Conservation (phyloP, 2,329 filamentous ascomycete genomes). For the Macrophomina phaseolina region DNA sequence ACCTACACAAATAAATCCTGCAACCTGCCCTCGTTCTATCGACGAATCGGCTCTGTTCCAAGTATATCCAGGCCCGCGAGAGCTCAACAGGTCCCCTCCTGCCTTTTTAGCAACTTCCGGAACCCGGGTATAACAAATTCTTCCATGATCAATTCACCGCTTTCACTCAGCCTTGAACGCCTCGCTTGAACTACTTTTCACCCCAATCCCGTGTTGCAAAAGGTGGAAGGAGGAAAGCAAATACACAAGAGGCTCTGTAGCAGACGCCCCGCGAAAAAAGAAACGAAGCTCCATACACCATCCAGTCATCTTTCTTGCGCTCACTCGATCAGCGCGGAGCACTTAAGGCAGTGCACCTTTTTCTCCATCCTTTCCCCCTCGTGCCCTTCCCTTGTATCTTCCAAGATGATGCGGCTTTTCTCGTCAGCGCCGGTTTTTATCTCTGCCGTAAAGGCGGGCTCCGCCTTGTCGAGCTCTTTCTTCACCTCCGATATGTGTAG, state of each 20-base stretch:
- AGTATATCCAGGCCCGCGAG: neutral
- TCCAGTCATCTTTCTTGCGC: neutral
- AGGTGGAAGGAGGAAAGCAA: neutral
- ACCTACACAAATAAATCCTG: neutral
- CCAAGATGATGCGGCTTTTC: conserved; percentile 1
- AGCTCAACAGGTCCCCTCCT: neutral
- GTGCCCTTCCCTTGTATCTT: neutral
- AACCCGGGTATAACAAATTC: neutral
- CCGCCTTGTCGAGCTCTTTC: neutral
- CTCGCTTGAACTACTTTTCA: neutral
- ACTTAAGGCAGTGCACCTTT: conserved; percentile 1
- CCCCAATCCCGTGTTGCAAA: neutral
- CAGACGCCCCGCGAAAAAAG: neutral
- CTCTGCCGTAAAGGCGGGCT: neutral
- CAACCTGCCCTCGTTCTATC: neutral
- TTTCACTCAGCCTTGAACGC: conserved; percentile 4
- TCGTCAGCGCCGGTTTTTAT: neutral
- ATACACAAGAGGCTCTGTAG: neutral
- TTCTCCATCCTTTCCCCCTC: neutral
- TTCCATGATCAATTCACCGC: neutral
- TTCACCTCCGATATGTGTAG: neutral
- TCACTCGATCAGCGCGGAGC: conserved; percentile 6
- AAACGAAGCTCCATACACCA: neutral
- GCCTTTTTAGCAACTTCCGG: neutral
- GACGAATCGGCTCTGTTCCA: conserved; percentile 13